phyloP scores from a whole-genome alignment of 2,329 filamentous ascomycete species.

The Sclerotinia borealis region DNA sequence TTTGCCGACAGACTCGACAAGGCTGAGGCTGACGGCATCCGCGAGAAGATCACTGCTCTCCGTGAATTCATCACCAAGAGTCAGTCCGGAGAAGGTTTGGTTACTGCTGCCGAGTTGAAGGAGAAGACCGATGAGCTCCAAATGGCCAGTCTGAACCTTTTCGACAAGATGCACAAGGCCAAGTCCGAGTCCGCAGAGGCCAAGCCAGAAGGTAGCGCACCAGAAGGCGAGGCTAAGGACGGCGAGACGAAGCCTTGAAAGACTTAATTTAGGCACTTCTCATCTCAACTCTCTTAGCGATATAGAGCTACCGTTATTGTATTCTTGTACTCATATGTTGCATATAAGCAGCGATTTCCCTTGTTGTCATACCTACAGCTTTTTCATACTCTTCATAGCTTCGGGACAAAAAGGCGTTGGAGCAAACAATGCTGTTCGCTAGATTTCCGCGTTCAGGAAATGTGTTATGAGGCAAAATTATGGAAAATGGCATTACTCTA shows the following conservation, averaged over 20 bases:
- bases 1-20: constrained; percentile 95
- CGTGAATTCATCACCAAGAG: constrained; percentile 90
- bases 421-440: constrained; percentile 28
- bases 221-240: constrained; percentile 68
- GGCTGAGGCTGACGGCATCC: constrained; percentile 85
- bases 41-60: constrained; percentile 82
- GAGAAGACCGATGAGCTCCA: constrained; percentile 98
- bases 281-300: constrained; percentile 26
- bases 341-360: constrained; percentile 31
- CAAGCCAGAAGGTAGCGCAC: constrained; percentile 36
- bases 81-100: constrained; percentile 82
- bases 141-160: constrained; percentile 89
- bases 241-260: constrained; percentile 59
- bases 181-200: constrained; percentile 60
- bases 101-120: constrained; percentile 91
- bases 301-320: constrained; percentile 32
- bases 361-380: constrained; percentile 30
- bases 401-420: constrained; percentile 32
- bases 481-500: constrained; percentile 28
- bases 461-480: constrained; percentile 26
- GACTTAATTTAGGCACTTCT: constrained; percentile 21
- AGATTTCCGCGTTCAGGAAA: constrained; percentile 25
- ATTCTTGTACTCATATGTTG: constrained; percentile 34
- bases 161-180: constrained; percentile 99
- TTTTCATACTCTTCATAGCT: constrained; percentile 31